phyloP scores from a whole-genome alignment of 768 basidiomycete genomes.

The Dendrothele bispora region DNA sequence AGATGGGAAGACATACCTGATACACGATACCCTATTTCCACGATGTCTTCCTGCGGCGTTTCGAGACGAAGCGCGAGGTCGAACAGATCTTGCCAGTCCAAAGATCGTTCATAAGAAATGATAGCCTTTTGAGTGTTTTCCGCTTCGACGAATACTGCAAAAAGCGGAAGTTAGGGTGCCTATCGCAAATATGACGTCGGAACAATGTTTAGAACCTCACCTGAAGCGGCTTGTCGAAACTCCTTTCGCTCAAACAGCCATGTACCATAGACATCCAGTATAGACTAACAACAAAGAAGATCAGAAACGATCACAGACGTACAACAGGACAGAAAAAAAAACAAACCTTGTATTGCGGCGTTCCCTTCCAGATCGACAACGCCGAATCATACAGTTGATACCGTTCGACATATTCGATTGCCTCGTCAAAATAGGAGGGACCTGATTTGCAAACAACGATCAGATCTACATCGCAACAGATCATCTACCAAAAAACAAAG shows the following conservation, averaged over 20 bases:
- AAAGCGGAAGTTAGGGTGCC: slow-evolving; percentile 8
- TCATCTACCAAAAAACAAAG: neutral
- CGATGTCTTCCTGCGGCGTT: slow-evolving; percentile 55
- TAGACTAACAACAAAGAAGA: slow-evolving; percentile 42
- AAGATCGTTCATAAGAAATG: slow-evolving; percentile 82
- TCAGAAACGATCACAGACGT: neutral
- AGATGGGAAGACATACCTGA: slow-evolving; percentile 55
- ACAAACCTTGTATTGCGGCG: slow-evolving; percentile 58
- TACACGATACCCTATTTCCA: slow-evolving; percentile 70
- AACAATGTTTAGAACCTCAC: slow-evolving; percentile 39
- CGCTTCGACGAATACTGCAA: slow-evolving; percentile 73
- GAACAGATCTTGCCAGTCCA: slow-evolving; percentile 92
- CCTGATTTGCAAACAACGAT: slow-evolving; percentile 45
- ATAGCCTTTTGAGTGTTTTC: slow-evolving; percentile 69
- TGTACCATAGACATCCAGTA: slow-evolving; percentile 78
- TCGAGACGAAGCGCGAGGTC: slow-evolving; percentile 62
- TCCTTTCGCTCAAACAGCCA: slow-evolving; percentile 86
- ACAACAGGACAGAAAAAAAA: neutral
- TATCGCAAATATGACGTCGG: slow-evolving; percentile 1
- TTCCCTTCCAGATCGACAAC: slow-evolving; percentile 70
- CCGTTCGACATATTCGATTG: slow-evolving; percentile 72
- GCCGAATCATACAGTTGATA: slow-evolving; percentile 77
- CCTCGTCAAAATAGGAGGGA: slow-evolving; percentile 72
- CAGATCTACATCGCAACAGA: neutral
- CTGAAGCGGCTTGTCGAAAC: slow-evolving; percentile 79